These are phyloP conservation scores for Ophiocordyceps australis DNA, from an alignment of 2,329 filamentous ascomycete genomes.

Conservation along the genomic window DNA sequence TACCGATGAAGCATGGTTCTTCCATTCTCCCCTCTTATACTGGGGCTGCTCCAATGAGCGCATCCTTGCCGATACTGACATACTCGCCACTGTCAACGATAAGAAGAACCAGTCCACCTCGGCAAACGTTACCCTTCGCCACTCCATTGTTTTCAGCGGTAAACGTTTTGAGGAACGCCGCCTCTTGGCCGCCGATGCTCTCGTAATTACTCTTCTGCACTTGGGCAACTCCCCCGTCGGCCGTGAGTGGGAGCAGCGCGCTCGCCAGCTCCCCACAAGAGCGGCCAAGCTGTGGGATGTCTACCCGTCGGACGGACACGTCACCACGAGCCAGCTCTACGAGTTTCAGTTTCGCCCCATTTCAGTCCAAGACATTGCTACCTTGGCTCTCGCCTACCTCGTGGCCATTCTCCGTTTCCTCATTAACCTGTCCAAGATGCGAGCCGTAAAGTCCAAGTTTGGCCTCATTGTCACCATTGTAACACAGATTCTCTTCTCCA, in stretches of 20 bases:
- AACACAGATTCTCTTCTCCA: conserved; percentile 51
- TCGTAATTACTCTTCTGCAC: conserved; percentile 63
- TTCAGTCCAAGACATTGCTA: conserved; percentile 43
- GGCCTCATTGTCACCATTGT: conserved; percentile 55
- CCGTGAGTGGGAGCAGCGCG: conserved; percentile 43
- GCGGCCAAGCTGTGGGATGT: conserved; percentile 40
- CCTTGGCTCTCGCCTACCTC: conserved; percentile 47
- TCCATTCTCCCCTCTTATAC: conserved; percentile 68
- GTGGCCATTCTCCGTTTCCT: conserved; percentile 47
- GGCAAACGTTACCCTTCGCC: conserved; percentile 56
- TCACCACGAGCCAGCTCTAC: conserved; percentile 43
- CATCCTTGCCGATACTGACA: conserved; percentile 41
- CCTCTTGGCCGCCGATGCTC: conserved; percentile 54
- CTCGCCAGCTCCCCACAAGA: conserved; percentile 29
- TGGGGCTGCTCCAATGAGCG: conserved; percentile 49
- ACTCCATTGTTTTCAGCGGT: conserved; percentile 69
- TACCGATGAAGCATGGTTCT: conserved; percentile 52
- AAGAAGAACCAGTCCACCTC: conserved; percentile 42
- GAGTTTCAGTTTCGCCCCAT: conserved; percentile 67
- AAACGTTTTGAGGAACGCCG: conserved; percentile 52
- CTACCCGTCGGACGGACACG: conserved; percentile 39
- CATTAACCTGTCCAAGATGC: conserved; percentile 47
- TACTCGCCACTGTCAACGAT: conserved; percentile 52
- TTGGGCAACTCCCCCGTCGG: conserved; percentile 45
- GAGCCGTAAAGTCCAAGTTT: conserved; percentile 57